These are phyloP conservation scores for Lolium rigidum DNA, from an alignment of 176 grass and related monocot genomes.

Conservation along the genomic window DNA sequence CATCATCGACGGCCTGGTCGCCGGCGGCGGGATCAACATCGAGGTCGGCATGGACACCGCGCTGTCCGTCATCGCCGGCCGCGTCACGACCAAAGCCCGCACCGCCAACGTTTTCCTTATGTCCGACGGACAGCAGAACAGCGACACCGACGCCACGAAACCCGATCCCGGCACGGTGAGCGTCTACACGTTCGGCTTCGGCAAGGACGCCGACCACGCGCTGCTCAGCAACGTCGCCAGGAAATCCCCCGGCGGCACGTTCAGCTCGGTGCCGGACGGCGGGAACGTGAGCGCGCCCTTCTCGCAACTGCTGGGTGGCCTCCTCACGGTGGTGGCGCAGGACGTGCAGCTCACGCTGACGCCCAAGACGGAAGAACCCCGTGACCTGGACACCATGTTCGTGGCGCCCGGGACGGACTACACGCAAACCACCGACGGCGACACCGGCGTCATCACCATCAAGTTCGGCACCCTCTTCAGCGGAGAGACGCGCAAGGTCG, in stretches of 20 bases:
- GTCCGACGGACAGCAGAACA: constrained; percentile 21
- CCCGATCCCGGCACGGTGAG: not conserved
- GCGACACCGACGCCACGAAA: not conserved
- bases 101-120: constrained; percentile 34
- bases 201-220: not conserved
- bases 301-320: constrained; percentile 37
- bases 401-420: constrained; percentile 12
- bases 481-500: constrained; percentile 14
- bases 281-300: constrained; percentile 5
- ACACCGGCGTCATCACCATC: constrained; percentile 4
- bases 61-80: constrained; percentile 28
- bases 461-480: constrained; percentile 43
- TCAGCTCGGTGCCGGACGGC: not conserved
- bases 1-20: constrained; percentile 10
- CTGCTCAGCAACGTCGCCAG: not conserved
- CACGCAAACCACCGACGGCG: not conserved
- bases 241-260: constrained; percentile 23
- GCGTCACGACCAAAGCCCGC: constrained; percentile 4
- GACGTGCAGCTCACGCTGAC: constrained; percentile 33
- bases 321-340: constrained; percentile 40
- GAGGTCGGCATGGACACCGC: not conserved
- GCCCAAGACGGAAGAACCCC: not conserved
- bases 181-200: constrained; percentile 39
- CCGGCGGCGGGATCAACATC: constrained; percentile 25
- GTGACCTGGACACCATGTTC: not conserved